Base-by-base conservation (phyloP, 805 yeast genomes). In the Kodamaea jinghongensis region DNA sequence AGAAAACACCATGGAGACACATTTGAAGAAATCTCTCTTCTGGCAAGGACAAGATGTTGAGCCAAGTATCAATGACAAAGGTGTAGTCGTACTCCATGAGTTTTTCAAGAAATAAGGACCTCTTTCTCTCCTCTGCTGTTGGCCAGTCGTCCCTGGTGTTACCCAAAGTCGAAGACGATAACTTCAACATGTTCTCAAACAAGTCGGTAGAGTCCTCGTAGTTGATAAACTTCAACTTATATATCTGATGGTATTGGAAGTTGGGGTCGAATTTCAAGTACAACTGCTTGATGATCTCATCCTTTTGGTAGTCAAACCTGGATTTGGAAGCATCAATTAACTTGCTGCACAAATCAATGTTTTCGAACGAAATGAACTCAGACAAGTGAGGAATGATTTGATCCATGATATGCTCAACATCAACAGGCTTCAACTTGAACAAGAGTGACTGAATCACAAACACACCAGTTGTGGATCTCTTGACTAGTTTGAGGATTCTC, bases 71-170 rank as follows among this genome's bases (percentile, higher is more conserved):
- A 11, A 71, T 60, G 10, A 83, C 70, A 45, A 86, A 80, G 35
- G 68, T 65, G 20, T 71, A 70, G 51, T 86, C 91, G 53, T 80
- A 85, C 25, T 75, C 76, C 56, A 87, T 78, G 41, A 89, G 65
- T 48, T 80, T 78, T 55, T 88, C 91, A 42, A 86, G 62, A 50
- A 89, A 83, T 13, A 86, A 51, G 0, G 95, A 71, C 45, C 93
- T 70, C 65, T 90, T 78, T 69, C 95, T 77, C 56, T 87, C 96
- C 51, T 86, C 93, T 0, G 89, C 84, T 1, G 95, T 87, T 34
- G 96, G 96, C 95, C 95, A 86, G 58, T 87, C 95, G 49, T 80
- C 95, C 47, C 77, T 76, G 2, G 88, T 83, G 60, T 86, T 85
- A 22, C 91, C 93, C 41, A 87, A 64, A 0, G 95, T 87, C 0